phyloP scores from a whole-genome alignment of 2,329 filamentous ascomycete genomes.

The Capronia americana region DNA sequence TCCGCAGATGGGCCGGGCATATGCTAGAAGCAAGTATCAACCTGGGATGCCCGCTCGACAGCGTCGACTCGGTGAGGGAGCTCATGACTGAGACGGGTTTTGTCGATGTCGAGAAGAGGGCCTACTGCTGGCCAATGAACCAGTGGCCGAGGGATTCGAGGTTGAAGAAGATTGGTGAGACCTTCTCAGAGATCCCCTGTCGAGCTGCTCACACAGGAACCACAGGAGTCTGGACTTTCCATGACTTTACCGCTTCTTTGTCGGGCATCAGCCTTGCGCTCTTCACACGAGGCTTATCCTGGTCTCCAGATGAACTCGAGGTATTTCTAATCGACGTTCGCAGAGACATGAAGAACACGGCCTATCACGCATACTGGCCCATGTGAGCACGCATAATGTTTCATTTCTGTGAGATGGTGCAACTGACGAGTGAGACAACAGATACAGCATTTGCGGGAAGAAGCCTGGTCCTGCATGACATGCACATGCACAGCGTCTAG shows the following conservation, averaged over 20 bases:
- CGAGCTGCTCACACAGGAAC: not conserved
- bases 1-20: slow-evolving; percentile 29
- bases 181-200: not conserved
- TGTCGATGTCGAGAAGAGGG: slow-evolving; percentile 37
- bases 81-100: slow-evolving; percentile 40
- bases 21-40: slow-evolving; percentile 31
- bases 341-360: slow-evolving; percentile 44
- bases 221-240: slow-evolving; percentile 27
- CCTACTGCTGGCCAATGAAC: slow-evolving; percentile 41
- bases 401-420: slow-evolving; percentile 3
- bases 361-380: slow-evolving; percentile 41
- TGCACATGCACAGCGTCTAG: not conserved
- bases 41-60: slow-evolving; percentile 28
- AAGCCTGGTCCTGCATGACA: slow-evolving; percentile 14
- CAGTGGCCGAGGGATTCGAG: slow-evolving; percentile 44
- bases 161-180: slow-evolving; percentile 38
- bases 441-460: slow-evolving; percentile 24
- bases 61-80: slow-evolving; percentile 23
- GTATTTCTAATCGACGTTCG: slow-evolving; percentile 44
- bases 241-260: slow-evolving; percentile 41
- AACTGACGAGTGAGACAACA: slow-evolving; percentile 19
- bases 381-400: slow-evolving; percentile 19
- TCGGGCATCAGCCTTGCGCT: slow-evolving; percentile 42
- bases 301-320: slow-evolving; percentile 43
- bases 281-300: slow-evolving; percentile 34